Base-by-base conservation (phyloP, 108 stramenopile species). In the Discostella stelligeroides region DNA sequence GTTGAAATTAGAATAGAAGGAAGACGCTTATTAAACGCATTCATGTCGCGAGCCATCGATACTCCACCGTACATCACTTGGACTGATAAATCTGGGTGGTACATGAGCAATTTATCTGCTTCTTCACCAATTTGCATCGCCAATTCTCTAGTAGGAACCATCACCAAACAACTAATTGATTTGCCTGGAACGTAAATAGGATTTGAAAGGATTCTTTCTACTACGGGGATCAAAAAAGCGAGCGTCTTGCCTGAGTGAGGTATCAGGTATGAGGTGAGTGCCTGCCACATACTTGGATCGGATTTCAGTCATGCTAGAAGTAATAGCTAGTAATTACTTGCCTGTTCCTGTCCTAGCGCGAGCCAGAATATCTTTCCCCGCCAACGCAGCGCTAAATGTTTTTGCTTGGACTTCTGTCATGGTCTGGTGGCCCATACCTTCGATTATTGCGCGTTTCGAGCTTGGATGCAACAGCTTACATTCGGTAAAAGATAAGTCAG, bases 331-430 rank as follows among this genome's bases (percentile, higher is more conserved):
- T n/a, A n/a, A n/a, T n/a, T n/a, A n/a, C n/a, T n/a, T n/a, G n/a
- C n/a, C 93, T 4, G 90, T 90, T n/a, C 98, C 99, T 0, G 99
- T 99, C 70, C 95, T 88, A 18, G 98, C 94, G 57, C 97, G 81
- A 23, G 91, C 97, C 10, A 98, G 79, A n/a, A 98, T 69, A 86
- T 98, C 85, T 24, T 75, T 70, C 27, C 91, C 91, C 5, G 70
- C 45, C 4, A 84, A 24, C 4, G 88, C 88, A 10, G 74, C 82
- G 40, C 85, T 79, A 59, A 86, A 94, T 49, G 97, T 86, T 28
- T 87, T 78, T 17, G 85, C 85, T 82, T 99, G 98, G 57, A 99
- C 90, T 62, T 97, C 87, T 23, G 98, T 98, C 96, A 98, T 96
- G 48, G 39, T 74, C 43, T 67, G 43, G 10, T 89, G 51, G 17